A percentile compares a stretch with the other conserved stretches of the same genome.
phyloP scores from a whole-genome alignment of 192 early-diverging fungal species.

The Coemansia sp. region DNA sequence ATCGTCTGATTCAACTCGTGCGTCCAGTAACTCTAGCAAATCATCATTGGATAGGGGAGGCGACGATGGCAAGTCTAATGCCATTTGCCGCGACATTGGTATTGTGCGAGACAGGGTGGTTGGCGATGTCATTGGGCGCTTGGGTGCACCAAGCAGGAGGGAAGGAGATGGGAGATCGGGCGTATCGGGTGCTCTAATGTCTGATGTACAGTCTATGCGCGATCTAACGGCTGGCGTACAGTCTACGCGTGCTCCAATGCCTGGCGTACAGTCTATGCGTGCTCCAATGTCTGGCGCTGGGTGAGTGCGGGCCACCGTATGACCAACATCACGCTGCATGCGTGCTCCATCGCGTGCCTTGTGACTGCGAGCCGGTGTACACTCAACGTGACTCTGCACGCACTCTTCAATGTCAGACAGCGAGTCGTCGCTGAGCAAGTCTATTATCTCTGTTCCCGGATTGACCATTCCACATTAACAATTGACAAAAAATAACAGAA shows the following conservation, averaged over 20 bases:
- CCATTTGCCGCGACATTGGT: slow-evolving; percentile 10
- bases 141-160: slow-evolving; percentile 7
- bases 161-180: slow-evolving; percentile 46
- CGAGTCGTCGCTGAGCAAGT: slow-evolving; percentile 19
- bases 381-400: no score
- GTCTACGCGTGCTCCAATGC: neutral
- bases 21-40: no score
- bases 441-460: slow-evolving; percentile 17
- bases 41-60: slow-evolving; percentile 13
- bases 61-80: slow-evolving; percentile 43
- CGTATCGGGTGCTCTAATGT: slow-evolving; percentile 17
- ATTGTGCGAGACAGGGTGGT: neutral
- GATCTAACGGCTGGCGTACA: neutral
- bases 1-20: no score
- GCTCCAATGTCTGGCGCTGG: no score
- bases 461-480: neutral
- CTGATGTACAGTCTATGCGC: neutral
- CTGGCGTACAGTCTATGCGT: neutral
- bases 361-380: no score
- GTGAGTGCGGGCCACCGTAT: no score
- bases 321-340: no score
- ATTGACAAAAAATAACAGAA: neutral
- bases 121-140: neutral
- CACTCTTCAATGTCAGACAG: neutral
- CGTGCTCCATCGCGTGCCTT: no score